Evolutionary conservation across 2,329 filamentous ascomycete genomes (phyloP).

Genomic region (Fusarium paranaense): DNA sequence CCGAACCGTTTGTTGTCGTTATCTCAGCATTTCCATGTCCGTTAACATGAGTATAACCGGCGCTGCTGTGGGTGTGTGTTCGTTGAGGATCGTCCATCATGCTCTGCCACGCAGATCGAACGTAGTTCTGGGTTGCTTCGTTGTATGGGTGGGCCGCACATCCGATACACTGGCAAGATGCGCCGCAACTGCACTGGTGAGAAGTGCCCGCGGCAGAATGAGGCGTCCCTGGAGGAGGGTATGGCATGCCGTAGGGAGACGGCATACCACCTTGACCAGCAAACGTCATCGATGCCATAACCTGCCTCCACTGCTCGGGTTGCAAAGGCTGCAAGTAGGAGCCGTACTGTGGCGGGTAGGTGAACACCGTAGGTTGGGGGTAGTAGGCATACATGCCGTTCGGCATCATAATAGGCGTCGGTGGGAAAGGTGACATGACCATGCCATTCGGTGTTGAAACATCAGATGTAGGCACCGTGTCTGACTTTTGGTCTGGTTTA

Average conservation of each 20-base stretch:
- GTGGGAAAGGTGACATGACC: slow-evolving; percentile 52
- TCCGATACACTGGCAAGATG: slow-evolving; percentile 74
- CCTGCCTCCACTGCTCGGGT: slow-evolving; percentile 64
- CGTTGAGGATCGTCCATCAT: slow-evolving; percentile 52
- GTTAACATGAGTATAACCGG: slow-evolving; percentile 40
- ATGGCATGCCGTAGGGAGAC: slow-evolving; percentile 43
- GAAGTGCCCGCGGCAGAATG: slow-evolving; percentile 47
- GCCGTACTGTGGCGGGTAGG: slow-evolving; percentile 66
- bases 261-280: slow-evolving; percentile 49
- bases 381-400: slow-evolving; percentile 56
- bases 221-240: slow-evolving; percentile 29
- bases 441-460: slow-evolving; percentile 42
- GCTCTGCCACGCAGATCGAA: slow-evolving; percentile 61
- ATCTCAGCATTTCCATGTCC: slow-evolving; percentile 40
- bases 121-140: slow-evolving; percentile 66
- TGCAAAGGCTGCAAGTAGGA: slow-evolving; percentile 67
- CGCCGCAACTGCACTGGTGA: slow-evolving; percentile 71
- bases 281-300: slow-evolving; percentile 56
- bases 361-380: slow-evolving; percentile 60
- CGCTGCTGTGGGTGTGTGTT: slow-evolving; percentile 33
- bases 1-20: slow-evolving; percentile 33
- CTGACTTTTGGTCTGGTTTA: slow-evolving; percentile 33
- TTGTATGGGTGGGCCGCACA: slow-evolving; percentile 78
- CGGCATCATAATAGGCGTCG: slow-evolving; percentile 49
- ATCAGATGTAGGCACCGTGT: slow-evolving; percentile 32